These are phyloP conservation scores for Oxytropis ochrocephala DNA, from an alignment of 306 rosid species.

Conservation along the genomic window DNA sequence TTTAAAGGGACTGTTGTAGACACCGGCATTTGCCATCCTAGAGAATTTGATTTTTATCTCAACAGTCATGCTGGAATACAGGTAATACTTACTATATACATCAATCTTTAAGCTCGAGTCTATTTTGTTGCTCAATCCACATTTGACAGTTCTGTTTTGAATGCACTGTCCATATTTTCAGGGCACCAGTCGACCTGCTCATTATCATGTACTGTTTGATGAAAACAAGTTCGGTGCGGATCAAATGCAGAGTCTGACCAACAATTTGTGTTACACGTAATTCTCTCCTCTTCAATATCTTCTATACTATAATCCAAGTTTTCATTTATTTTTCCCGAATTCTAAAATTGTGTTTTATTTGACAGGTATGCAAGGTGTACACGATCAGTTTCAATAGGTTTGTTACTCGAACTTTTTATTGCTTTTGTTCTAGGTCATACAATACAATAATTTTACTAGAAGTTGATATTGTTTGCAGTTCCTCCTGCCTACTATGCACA, in stretches of 20 bases:
- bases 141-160: background rate
- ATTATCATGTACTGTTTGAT: conserved; percentile 35
- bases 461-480: conserved; percentile 13
- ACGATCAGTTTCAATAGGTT: conserved; percentile 36
- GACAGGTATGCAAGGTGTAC: conserved; percentile 46
- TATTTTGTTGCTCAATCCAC: background rate
- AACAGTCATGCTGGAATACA: conserved; percentile 88
- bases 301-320: background rate
- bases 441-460: background rate
- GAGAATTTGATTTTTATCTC: conserved; percentile 65
- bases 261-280: conserved; percentile 43
- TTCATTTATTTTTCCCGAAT: background rate
- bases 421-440: background rate
- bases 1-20: conserved; percentile 76
- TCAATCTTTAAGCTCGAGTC: background rate
- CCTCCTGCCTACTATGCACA: conserved; percentile 50
- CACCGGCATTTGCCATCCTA: conserved; percentile 53
- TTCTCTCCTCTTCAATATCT: background rate
- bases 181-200: conserved; percentile 44
- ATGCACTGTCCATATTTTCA: background rate
- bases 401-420: background rate
- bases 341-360: background rate
- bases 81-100: conserved; percentile 15
- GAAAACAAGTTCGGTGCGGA: conserved; percentile 25
- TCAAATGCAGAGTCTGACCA: conserved; percentile 25